phyloP scores from a whole-genome alignment of 169 alveolate species.

The Cryptosporidium bovis region DNA sequence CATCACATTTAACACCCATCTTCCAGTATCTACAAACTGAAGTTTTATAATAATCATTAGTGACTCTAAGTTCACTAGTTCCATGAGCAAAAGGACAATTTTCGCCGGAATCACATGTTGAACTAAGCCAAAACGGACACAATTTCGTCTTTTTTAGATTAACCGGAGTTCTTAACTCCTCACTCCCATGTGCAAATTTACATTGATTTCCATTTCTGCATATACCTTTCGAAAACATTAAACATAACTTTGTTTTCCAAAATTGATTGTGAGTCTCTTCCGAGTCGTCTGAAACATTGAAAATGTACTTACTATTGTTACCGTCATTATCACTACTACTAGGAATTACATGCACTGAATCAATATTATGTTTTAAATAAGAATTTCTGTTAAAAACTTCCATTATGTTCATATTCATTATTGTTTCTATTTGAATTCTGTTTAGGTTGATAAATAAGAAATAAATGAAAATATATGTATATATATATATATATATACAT shows the following conservation, averaged over 20 bases:
- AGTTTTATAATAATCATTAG: slow-evolving; percentile 80
- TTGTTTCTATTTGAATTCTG: no score
- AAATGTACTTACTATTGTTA: no score
- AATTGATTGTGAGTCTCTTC: slow-evolving; percentile 48
- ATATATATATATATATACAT: no score
- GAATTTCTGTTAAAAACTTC: no score
- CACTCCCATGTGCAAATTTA: slow-evolving; percentile 75
- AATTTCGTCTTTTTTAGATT: slow-evolving; percentile 73
- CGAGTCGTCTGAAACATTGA: not conserved
- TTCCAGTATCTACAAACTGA: slow-evolving; percentile 82
- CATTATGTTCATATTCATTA: no score
- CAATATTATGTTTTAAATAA: no score
- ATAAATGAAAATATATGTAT: no score
- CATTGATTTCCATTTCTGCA: slow-evolving; percentile 73
- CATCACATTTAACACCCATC: slow-evolving; percentile 79
- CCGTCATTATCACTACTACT: no score
- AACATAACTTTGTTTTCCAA: slow-evolving; percentile 74
- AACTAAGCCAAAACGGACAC: slow-evolving; percentile 74
- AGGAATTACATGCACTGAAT: no score
- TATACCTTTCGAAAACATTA: slow-evolving; percentile 59
- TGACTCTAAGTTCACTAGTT: slow-evolving; percentile 80
- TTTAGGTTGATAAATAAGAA: no score
- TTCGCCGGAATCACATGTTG: slow-evolving; percentile 68
- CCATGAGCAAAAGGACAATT: slow-evolving; percentile 83
- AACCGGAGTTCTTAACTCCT: slow-evolving; percentile 74